A percentile compares a stretch with the other conserved stretches of the same genome.
These are phyloP conservation scores for Colletotrichum karsti DNA, from an alignment of 2,329 filamentous ascomycete genomes.

Conservation along the genomic window DNA sequence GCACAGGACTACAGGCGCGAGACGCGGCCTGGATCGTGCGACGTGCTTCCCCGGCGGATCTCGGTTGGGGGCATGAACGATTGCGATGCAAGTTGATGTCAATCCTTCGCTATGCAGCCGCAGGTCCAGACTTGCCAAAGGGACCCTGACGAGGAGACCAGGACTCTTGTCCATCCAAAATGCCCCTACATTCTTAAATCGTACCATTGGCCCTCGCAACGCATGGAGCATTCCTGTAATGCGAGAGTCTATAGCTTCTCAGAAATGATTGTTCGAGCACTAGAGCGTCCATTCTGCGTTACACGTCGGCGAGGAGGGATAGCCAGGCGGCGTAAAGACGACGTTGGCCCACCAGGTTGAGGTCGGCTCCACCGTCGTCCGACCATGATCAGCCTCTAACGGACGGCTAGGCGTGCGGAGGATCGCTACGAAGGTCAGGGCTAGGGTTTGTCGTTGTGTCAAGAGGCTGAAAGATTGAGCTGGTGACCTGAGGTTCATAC, in stretches of 20 bases:
- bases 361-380: conserved; percentile 1
- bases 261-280: background rate
- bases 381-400: conserved; percentile 21
- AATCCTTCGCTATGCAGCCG: conserved; percentile 13
- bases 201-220: background rate
- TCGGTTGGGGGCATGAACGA: conserved; percentile 23
- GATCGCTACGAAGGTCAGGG: conserved; percentile 22
- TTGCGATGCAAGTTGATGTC: conserved; percentile 24
- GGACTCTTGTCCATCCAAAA: background rate
- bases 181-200: background rate
- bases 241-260: background rate
- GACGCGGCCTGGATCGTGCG: conserved; percentile 23
- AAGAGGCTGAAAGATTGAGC: background rate
- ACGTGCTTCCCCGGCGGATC: conserved; percentile 30
- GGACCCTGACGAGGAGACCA: background rate
- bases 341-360: conserved; percentile 13
- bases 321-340: conserved; percentile 3
- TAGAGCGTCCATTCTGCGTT: background rate
- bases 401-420: conserved; percentile 14
- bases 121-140: background rate
- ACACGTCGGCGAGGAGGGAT: conserved; percentile 9
- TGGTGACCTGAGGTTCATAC: conserved; percentile 30
- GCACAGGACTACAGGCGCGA: conserved; percentile 24
- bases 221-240: background rate
- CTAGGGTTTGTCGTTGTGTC: conserved; percentile 14